phyloP scores from a whole-genome alignment of 345 rosid species.

The Hypericum perforatum region DNA sequence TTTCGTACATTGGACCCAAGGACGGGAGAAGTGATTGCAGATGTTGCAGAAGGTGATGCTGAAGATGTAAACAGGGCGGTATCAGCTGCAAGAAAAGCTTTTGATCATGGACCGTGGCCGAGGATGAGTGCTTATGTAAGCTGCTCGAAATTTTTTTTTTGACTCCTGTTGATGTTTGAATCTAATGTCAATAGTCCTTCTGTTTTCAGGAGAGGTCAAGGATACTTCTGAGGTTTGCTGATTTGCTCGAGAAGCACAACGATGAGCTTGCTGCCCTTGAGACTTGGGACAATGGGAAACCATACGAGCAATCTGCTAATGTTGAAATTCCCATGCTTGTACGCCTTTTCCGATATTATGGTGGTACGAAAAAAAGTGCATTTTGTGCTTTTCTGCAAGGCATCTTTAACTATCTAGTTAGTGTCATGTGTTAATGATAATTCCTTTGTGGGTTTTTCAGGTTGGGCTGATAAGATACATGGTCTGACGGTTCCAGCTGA shows the following conservation, averaged over 20 bases:
- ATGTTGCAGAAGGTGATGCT: conserved; percentile 85
- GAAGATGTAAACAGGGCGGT: conserved; percentile 86
- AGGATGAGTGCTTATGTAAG: conserved; percentile 84
- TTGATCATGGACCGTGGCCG: conserved; percentile 99
- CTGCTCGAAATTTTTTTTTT: background rate
- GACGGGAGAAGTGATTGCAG: conserved; percentile 73
- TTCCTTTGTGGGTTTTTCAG: background rate
- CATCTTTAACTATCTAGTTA: background rate
- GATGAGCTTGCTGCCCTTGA: background rate
- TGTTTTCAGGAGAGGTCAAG: background rate
- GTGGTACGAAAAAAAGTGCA: conserved; percentile 29
- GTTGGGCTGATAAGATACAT: conserved; percentile 23
- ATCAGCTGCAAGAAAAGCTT: conserved; percentile 88
- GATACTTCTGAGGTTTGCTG: background rate
- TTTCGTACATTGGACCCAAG: conserved; percentile 88
- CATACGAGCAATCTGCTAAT: background rate
- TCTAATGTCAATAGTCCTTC: background rate
- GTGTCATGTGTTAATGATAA: background rate
- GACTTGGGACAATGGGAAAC: background rate
- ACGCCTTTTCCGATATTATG: conserved; percentile 64
- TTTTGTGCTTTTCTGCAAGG: no score
- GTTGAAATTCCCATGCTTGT: background rate
- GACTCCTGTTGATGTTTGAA: background rate
- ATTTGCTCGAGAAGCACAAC: background rate
- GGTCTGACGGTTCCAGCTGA: conserved; percentile 22